These are phyloP conservation scores for Pezicula radicicola DNA, from an alignment of 2,329 filamentous ascomycete genomes.

Conservation along the genomic window DNA sequence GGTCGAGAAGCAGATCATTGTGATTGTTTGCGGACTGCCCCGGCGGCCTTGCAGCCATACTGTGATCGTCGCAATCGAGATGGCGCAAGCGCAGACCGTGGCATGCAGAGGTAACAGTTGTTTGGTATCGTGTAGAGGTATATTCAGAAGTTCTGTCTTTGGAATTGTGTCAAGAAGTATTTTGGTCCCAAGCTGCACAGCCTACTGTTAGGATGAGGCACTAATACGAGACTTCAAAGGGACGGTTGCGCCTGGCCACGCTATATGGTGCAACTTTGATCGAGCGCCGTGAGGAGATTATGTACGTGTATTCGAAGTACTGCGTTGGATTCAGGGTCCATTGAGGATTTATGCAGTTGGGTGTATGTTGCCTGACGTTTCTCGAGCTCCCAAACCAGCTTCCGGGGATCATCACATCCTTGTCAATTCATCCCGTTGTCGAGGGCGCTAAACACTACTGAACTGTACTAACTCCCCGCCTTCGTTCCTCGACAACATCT, in stretches of 20 bases:
- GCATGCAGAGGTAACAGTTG: not conserved
- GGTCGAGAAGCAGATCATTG: constrained; percentile 68
- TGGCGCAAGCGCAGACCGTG: constrained; percentile 6
- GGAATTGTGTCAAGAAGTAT: not conserved
- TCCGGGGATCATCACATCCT: no score
- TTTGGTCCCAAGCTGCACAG: constrained; percentile 9
- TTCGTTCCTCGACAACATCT: constrained; percentile 9
- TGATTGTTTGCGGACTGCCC: constrained; percentile 42
- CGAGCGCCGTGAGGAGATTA: not conserved
- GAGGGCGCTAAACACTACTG: no score
- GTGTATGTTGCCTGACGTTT: no score
- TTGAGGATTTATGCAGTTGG: no score
- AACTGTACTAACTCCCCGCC: no score
- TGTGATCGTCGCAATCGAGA: constrained; percentile 28
- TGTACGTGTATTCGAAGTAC: no score
- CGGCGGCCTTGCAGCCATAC: constrained; percentile 60
- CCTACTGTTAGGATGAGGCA: constrained; percentile 4
- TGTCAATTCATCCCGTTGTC: no score
- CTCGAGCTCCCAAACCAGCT: no score
- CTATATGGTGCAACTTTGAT: not conserved
- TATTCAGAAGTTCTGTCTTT: not conserved
- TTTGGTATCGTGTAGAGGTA: constrained; percentile 3
- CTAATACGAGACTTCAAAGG: constrained; percentile 1
- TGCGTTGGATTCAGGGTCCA: no score
- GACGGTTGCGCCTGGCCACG: not conserved